Percentiles rank a stretch among this genome's conserved stretches.
phyloP scores from a whole-genome alignment of 805 yeast species.

The Wickerhamomyces kurtzmanii region DNA sequence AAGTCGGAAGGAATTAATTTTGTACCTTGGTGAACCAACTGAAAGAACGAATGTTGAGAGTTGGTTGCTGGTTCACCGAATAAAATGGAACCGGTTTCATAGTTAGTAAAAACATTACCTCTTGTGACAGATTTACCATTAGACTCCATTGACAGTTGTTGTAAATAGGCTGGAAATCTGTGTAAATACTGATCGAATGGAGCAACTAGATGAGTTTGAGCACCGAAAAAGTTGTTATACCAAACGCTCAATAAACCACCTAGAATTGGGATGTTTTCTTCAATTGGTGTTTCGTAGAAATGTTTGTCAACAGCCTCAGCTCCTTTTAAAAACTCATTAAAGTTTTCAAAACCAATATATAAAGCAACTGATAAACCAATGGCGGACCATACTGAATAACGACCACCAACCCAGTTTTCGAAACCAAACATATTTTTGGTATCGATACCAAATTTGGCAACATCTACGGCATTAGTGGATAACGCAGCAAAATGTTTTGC shows the following conservation, averaged over 20 bases:
- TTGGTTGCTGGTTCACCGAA: slow-evolving; percentile 99
- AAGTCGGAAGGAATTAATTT: slow-evolving; percentile 96
- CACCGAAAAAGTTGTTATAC: slow-evolving; percentile 98
- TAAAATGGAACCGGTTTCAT: slow-evolving; percentile 91
- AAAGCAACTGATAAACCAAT: slow-evolving; percentile 94
- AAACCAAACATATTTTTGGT: slow-evolving; percentile 98
- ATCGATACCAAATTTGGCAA: slow-evolving; percentile 92
- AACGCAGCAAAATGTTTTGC: slow-evolving; percentile 98
- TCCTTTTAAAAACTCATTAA: slow-evolving; percentile 87
- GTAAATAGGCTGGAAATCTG: slow-evolving; percentile 98
- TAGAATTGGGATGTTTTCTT: slow-evolving; percentile 82
- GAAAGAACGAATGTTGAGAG: slow-evolving; percentile 99
- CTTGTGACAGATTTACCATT: slow-evolving; percentile 97
- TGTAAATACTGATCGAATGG: slow-evolving; percentile 98
- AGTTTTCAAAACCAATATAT: slow-evolving; percentile 93
- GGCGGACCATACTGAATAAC: slow-evolving; percentile 99
- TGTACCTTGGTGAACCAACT: slow-evolving; percentile 98
- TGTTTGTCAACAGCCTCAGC: slow-evolving; percentile 96
- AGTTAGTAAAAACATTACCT: slow-evolving; percentile 81
- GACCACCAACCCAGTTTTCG: slow-evolving; percentile 99
- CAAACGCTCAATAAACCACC: slow-evolving; percentile 94
- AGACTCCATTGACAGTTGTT: slow-evolving; percentile 98
- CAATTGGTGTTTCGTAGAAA: slow-evolving; percentile 75
- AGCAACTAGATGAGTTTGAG: slow-evolving; percentile 96
- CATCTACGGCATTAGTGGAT: slow-evolving; percentile 88